These are phyloP conservation scores for Pilatotrama ljubarskyi DNA, from an alignment of 768 basidiomycete genomes.

Conservation along the genomic window DNA sequence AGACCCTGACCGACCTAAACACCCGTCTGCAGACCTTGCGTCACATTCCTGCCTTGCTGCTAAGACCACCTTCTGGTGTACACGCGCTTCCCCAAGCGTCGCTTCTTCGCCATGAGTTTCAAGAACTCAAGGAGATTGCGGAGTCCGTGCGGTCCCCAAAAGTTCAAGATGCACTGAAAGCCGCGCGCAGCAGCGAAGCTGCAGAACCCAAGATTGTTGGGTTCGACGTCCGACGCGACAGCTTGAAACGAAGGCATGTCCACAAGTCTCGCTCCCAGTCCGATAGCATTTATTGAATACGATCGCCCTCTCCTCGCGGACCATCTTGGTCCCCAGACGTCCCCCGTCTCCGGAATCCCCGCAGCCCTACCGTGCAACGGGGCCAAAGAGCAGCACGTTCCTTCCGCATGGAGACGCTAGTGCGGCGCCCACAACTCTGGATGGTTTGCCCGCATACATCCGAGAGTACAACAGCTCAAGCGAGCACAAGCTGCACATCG, in stretches of 20 bases:
- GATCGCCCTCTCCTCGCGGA: not conserved
- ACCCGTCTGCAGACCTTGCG: slow-evolving; percentile 46
- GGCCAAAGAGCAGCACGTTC: slow-evolving; percentile 39
- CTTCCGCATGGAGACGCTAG: slow-evolving; percentile 45
- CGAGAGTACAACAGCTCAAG: slow-evolving; percentile 54
- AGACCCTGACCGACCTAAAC: slow-evolving; percentile 48
- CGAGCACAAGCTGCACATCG: slow-evolving; percentile 51
- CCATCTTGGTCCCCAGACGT: slow-evolving; percentile 34
- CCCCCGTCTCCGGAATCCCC: slow-evolving; percentile 61
- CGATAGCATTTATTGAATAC: not conserved
- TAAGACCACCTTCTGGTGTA: slow-evolving; percentile 37
- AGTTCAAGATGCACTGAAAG: slow-evolving; percentile 58
- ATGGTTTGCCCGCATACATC: slow-evolving; percentile 54
- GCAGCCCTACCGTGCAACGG: slow-evolving; percentile 51
- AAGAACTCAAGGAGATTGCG: slow-evolving; percentile 39
- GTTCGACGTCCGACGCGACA: slow-evolving; percentile 46
- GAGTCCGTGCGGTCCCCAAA: slow-evolving; percentile 49
- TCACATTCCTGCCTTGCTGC: slow-evolving; percentile 45
- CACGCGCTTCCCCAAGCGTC: slow-evolving; percentile 26
- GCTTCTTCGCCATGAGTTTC: slow-evolving; percentile 40
- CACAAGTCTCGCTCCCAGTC: not conserved
- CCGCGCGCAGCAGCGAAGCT: slow-evolving; percentile 55
- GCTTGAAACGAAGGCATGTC: slow-evolving; percentile 57
- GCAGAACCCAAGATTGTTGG: slow-evolving; percentile 52
- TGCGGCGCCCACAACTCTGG: slow-evolving; percentile 41